phyloP scores from a whole-genome alignment of 2,329 filamentous ascomycete species.

The Neonectria ditissima region DNA sequence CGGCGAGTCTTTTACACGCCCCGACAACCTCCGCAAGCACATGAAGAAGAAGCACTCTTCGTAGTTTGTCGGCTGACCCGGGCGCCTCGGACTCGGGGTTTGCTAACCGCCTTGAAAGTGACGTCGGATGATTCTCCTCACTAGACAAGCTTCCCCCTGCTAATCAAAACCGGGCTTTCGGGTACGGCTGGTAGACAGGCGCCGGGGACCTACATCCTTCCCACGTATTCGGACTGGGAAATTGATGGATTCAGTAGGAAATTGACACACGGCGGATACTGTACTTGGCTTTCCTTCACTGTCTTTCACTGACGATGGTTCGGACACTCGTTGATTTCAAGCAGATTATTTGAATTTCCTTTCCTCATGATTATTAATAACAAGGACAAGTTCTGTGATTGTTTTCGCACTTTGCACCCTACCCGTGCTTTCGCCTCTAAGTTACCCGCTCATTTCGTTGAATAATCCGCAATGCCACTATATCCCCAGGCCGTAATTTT shows the following conservation, averaged over 20 bases:
- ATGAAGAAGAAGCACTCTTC: slow-evolving; percentile 29
- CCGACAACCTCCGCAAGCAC: slow-evolving; percentile 38
- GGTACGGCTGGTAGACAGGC: slow-evolving; percentile 1
- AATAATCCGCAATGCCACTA: slow-evolving; percentile 24
- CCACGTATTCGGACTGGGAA: slow-evolving; percentile 8
- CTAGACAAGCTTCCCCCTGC: slow-evolving; percentile 27
- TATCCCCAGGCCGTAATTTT: slow-evolving; percentile 23
- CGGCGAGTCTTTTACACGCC: slow-evolving; percentile 26
- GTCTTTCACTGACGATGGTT: not conserved
- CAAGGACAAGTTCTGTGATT: slow-evolving; percentile 34
- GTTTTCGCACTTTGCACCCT: slow-evolving; percentile 21
- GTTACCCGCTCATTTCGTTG: slow-evolving; percentile 32
- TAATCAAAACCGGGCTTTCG: not conserved
- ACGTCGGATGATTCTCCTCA: slow-evolving; percentile 26
- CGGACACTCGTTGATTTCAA: slow-evolving; percentile 13
- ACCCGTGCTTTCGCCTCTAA: slow-evolving; percentile 23
- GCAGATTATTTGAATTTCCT: slow-evolving; percentile 24
- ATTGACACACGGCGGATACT: not conserved
- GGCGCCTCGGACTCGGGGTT: slow-evolving; percentile 4
- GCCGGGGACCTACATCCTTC: not conserved
- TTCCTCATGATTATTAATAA: slow-evolving; percentile 19
- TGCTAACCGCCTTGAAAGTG: slow-evolving; percentile 2
- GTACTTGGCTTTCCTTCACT: not conserved
- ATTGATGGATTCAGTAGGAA: slow-evolving; percentile 9
- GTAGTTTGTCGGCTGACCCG: not conserved